Conservation (phyloP, 768 basidiomycete genomes). For the Ephemerocybe angulata region DNA sequence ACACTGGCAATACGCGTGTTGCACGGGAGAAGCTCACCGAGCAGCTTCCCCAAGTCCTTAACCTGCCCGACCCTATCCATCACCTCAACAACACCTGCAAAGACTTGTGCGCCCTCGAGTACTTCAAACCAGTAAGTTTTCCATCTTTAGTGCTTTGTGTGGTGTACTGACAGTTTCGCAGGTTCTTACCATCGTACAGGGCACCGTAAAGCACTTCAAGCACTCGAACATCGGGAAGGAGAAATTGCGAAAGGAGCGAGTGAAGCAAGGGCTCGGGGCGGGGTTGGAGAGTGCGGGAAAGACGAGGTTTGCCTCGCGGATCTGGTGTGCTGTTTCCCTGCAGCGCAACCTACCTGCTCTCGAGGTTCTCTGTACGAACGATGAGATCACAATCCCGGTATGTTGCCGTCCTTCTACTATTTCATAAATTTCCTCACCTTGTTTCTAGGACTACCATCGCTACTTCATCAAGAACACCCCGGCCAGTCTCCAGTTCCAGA, state of each 20-base stretch:
- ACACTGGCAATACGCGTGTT: conserved; percentile 15
- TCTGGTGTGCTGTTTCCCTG: conserved; percentile 15
- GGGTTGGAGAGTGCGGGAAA: conserved; percentile 27
- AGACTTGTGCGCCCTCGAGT: conserved; percentile 16
- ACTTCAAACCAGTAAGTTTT: conserved; percentile 14
- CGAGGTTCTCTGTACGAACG: conserved; percentile 7
- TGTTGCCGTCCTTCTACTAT: not conserved
- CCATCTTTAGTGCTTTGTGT: not conserved
- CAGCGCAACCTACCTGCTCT: conserved; percentile 14
- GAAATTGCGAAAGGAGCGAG: conserved; percentile 3
- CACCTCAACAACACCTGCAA: conserved; percentile 23
- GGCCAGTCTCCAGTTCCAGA: conserved; percentile 18
- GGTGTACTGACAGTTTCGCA: not conserved
- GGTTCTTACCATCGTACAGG: conserved; percentile 8
- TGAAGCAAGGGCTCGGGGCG: conserved; percentile 11
- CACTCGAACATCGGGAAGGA: conserved; percentile 11
- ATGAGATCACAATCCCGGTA: conserved; percentile 8
- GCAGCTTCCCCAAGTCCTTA: conserved; percentile 6
- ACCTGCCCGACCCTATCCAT: conserved; percentile 17
- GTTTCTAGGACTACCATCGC: conserved; percentile 9
- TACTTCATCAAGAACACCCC: conserved; percentile 7
- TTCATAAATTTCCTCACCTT: not conserved
- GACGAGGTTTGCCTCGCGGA: conserved; percentile 19
- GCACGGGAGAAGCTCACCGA: conserved; percentile 11
- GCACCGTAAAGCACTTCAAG: conserved; percentile 19